A percentile compares a stretch with the other conserved stretches of the same genome.
phyloP scores from a whole-genome alignment of 1,284 basidiomycete species.

The Exobasidium cylindrosporum region DNA sequence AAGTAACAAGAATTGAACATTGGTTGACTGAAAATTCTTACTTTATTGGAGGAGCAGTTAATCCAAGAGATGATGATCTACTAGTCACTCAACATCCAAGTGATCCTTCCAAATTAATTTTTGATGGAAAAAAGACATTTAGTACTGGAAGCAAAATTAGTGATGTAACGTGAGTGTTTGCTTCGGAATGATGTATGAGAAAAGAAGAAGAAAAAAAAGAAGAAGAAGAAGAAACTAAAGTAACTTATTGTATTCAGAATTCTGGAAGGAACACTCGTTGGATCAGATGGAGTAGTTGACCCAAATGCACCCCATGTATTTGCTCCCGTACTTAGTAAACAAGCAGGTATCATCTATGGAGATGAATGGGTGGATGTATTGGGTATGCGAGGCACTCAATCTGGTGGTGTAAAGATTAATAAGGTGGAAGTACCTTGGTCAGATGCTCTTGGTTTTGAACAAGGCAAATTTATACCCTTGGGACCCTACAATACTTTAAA shows the following conservation, averaged over 20 bases:
- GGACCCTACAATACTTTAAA: slow-evolving; percentile 53
- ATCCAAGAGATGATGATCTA: slow-evolving; percentile 54
- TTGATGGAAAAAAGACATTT: slow-evolving; percentile 54
- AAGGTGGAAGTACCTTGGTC: slow-evolving; percentile 46
- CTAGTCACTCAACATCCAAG: slow-evolving; percentile 34
- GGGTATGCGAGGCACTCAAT: slow-evolving; percentile 54
- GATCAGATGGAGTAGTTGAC: slow-evolving; percentile 23
- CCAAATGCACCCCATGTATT: slow-evolving; percentile 47
- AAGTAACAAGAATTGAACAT: slow-evolving; percentile 27
- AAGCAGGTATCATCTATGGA: slow-evolving; percentile 48
- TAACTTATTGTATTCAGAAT: too few relatives aligned
- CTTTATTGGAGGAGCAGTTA: slow-evolving; percentile 54
- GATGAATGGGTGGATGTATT: slow-evolving; percentile 56
- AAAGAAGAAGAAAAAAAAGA: too few relatives aligned
- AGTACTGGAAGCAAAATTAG: slow-evolving; percentile 53
- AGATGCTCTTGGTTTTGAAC: slow-evolving; percentile 44
- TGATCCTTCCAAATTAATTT: slow-evolving; percentile 41
- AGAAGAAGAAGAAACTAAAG: too few relatives aligned
- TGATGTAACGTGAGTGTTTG: slow-evolving; percentile 43
- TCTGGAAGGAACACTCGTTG: slow-evolving; percentile 43
- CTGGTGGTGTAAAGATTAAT: slow-evolving; percentile 45
- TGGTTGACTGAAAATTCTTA: slow-evolving; percentile 40
- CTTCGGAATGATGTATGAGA: not conserved
- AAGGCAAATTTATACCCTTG: slow-evolving; percentile 35
- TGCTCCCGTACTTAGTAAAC: slow-evolving; percentile 46